Evolutionary conservation across 805 yeast genomes (phyloP).

Genomic region (Candida argentea): DNA sequence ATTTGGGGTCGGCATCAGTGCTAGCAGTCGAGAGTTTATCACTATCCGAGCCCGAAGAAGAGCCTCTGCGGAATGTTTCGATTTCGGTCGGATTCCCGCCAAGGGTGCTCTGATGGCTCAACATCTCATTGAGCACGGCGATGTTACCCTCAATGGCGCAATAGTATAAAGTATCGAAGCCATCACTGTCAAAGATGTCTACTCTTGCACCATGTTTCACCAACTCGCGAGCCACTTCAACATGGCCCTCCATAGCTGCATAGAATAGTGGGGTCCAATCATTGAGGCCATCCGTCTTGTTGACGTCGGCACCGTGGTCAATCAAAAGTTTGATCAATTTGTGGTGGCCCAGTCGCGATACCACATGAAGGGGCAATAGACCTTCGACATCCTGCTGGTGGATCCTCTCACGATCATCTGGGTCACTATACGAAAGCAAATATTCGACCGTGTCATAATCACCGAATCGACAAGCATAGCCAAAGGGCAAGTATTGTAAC

Average conservation of each 20-base stretch:
- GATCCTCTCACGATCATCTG: slow-evolving; percentile 11
- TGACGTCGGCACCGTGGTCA: slow-evolving; percentile 62
- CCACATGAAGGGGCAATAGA: slow-evolving; percentile 76
- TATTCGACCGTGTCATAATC: slow-evolving; percentile 59
- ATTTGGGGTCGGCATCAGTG: slow-evolving; percentile 21
- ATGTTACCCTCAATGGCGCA: slow-evolving; percentile 94
- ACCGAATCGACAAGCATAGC: slow-evolving; percentile 83
- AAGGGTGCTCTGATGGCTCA: slow-evolving; percentile 24
- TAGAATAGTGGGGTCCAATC: slow-evolving; percentile 93
- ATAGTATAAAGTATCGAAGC: slow-evolving; percentile 71
- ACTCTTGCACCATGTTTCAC: slow-evolving; percentile 67
- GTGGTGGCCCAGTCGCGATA: slow-evolving; percentile 73
- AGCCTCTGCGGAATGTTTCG: background rate
- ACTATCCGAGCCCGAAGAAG: background rate
- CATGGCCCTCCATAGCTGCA: slow-evolving; percentile 80
- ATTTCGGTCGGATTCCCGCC: slow-evolving; percentile 1
- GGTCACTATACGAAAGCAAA: slow-evolving; percentile 35
- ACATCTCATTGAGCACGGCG: slow-evolving; percentile 61
- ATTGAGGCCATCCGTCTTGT: slow-evolving; percentile 73
- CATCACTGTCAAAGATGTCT: slow-evolving; percentile 64
- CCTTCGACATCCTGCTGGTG: slow-evolving; percentile 80
- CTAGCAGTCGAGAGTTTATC: slow-evolving; percentile 8
- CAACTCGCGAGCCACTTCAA: slow-evolving; percentile 56
- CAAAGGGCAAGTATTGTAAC: slow-evolving; percentile 66
- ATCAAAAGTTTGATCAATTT: slow-evolving; percentile 59